A percentile compares a stretch with the other conserved stretches of the same genome.
Evolutionary conservation across 495 filamentous ascomycete genomes (phyloP).

Genomic region (Aspergillus hancockii): DNA sequence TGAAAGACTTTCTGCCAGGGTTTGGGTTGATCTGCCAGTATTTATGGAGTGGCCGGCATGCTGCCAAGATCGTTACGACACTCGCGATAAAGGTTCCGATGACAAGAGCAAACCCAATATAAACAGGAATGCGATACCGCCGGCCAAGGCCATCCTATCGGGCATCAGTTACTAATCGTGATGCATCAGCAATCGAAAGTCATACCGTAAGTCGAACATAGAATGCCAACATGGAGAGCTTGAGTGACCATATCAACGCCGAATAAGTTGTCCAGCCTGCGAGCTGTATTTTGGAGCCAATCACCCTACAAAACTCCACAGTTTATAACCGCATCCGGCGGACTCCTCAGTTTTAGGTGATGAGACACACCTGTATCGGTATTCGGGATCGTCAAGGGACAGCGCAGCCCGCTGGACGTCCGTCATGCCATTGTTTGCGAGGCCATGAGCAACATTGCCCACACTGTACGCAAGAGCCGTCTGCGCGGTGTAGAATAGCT

Average conservation of each 20-base stretch:
- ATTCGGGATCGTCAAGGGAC: constrained; percentile 35
- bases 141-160: constrained; percentile 35
- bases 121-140: constrained; percentile 44
- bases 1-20: constrained; percentile 46
- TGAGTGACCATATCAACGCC: constrained; percentile 52
- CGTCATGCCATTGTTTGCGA: constrained; percentile 56
- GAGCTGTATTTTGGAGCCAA: constrained; percentile 55
- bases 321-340: constrained; percentile 5
- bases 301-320: constrained; percentile 28
- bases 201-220: constrained; percentile 55
- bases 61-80: constrained; percentile 44
- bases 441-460: constrained; percentile 34
- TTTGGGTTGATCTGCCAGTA: constrained; percentile 60
- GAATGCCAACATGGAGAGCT: constrained; percentile 54
- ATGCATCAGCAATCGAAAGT: constrained; percentile 5
- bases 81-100: constrained; percentile 45
- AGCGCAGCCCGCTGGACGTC: constrained; percentile 42
- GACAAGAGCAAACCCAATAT: constrained; percentile 48
- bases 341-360: background rate
- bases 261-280: constrained; percentile 55
- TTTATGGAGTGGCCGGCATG: constrained; percentile 48
- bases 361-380: constrained; percentile 26
- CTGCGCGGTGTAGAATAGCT: constrained; percentile 40
- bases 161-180: constrained; percentile 2
- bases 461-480: constrained; percentile 37